Evolutionary conservation across 2,329 filamentous ascomycete species (phyloP), one percentile per base, ranked within the genome.

Genomic region (Dissoconium aciculare): DNA sequence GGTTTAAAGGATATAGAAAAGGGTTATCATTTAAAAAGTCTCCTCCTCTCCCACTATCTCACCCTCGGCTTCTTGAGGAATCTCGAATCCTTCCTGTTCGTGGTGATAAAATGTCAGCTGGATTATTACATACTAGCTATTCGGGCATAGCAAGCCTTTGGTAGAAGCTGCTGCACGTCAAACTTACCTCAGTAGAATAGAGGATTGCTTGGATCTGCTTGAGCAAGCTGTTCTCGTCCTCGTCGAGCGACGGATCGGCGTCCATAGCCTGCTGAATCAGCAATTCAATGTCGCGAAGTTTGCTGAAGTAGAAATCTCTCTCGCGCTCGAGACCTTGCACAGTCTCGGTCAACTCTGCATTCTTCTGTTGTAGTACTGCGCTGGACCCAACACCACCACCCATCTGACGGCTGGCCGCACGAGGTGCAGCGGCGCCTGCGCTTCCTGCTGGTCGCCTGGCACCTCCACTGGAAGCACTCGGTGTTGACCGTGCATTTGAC

Each of bases 251-350:
- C 0, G 85, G 85, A 43, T 94, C 81, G 40, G 83, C 79, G 46
- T 98, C 89, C 51, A 91, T 78, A 8, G 85, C 84, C 50, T 82
- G 79, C 63, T 98, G 89, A 33, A 98, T 71, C 48, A 98, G 64
- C 42, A 98, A 64, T 62, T 98, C 89, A 46, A 98, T 98, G 54
- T 98, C 89, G 36, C 89, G 72, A 42, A 98, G 69, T 67, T 98
- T 98, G 69, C 82, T 91, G 60, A 98, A 98, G 67, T 98, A 98
- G 56, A 98, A 98, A 57, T 98, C 89, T 29, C 89, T 72, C 64
- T 98, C 89, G 47, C 89, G 78, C 67, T 98, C 89, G 25, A 98
- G 67, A 1, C 89, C 89, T 9, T 73, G 68, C n/a, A 98, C 87
- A 0, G 83, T 93, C 63, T 95, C 87, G 67, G 93, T 93, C 45